A percentile compares a stretch with the other conserved stretches of the same genome.
These are phyloP conservation scores for Colletotrichum graminicola DNA, from an alignment of 2,329 filamentous ascomycete genomes.

Conservation along the genomic window DNA sequence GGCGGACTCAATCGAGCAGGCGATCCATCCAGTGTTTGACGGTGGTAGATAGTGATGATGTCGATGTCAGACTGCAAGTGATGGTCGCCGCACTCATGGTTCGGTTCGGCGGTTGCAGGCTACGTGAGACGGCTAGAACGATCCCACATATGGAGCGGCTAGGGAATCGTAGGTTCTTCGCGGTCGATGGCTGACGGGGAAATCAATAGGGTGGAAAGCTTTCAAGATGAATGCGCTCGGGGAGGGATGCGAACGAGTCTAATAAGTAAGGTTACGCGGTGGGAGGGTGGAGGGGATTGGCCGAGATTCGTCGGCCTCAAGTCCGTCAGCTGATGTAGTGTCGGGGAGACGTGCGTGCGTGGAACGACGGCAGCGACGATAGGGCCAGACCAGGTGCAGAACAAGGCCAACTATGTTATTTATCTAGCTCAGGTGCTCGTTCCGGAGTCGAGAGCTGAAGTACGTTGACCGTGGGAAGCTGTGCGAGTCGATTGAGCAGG, in stretches of 20 bases:
- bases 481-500: conserved; percentile 16
- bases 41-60: conserved; percentile 1
- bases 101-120: conserved; percentile 15
- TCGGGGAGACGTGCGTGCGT: conserved; percentile 27
- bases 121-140: conserved; percentile 14
- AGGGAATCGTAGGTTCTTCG: conserved; percentile 19
- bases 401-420: conserved; percentile 9
- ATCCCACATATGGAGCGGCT: conserved; percentile 22
- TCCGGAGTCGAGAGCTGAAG: not conserved
- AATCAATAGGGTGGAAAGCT: conserved; percentile 14
- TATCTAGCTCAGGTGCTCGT: conserved; percentile 1
- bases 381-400: conserved; percentile 11
- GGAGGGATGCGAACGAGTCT: conserved; percentile 24
- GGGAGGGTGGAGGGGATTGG: conserved; percentile 32
- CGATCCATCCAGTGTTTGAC: conserved; percentile 31
- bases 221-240: conserved; percentile 21
- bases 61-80: conserved; percentile 23
- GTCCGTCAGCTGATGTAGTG: conserved; percentile 31
- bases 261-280: conserved; percentile 2
- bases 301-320: conserved; percentile 20
- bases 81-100: conserved; percentile 32
- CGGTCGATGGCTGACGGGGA: not conserved
- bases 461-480: conserved; percentile 4
- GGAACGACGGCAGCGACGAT: conserved; percentile 33
- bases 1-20: conserved; percentile 28